Percentiles rank a stretch among this genome's conserved stretches.
Conservation (phyloP, 2,329 filamentous ascomycete genomes). For the Madurella fahalii region DNA sequence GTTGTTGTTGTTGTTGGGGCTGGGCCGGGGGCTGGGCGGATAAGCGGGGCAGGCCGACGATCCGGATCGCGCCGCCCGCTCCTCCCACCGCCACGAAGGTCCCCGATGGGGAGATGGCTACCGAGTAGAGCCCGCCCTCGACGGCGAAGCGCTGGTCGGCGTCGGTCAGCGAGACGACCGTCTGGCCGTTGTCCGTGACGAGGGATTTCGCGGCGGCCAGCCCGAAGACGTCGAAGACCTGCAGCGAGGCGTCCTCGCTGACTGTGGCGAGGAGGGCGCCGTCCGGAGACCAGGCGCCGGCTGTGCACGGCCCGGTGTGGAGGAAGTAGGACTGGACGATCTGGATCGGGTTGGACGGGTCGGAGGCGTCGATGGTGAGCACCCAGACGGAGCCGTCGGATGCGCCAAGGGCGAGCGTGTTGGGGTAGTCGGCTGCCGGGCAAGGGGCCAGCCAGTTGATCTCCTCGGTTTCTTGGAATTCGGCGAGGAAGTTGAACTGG, state of each 20-base stretch:
- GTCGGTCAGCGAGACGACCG: constrained; percentile 72
- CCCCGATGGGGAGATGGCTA: constrained; percentile 77
- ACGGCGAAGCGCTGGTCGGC: constrained; percentile 88
- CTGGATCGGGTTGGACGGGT: constrained; percentile 58
- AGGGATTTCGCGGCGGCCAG: constrained; percentile 59
- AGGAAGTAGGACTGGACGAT: constrained; percentile 92
- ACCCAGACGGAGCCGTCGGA: constrained; percentile 94
- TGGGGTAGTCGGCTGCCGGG: constrained; percentile 65
- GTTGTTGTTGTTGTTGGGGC: constrained; percentile 13
- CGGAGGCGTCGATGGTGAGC: constrained; percentile 72
- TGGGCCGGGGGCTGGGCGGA: constrained; percentile 29
- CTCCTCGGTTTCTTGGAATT: constrained; percentile 86
- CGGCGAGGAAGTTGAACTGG: constrained; percentile 61
- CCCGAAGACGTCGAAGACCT: constrained; percentile 90
- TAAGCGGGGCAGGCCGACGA: constrained; percentile 75
- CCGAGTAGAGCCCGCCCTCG: constrained; percentile 84
- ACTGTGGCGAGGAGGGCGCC: constrained; percentile 84
- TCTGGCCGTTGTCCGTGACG: constrained; percentile 50
- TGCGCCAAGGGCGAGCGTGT: constrained; percentile 82
- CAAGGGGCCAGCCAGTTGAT: constrained; percentile 86
- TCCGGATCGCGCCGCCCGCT: constrained; percentile 77
- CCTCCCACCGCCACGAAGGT: constrained; percentile 82
- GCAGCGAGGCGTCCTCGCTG: constrained; percentile 80
- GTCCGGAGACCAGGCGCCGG: constrained; percentile 85
- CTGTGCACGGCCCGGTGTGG: constrained; percentile 81